These are phyloP conservation scores for Encephalitozoon hellem DNA, from an alignment of 371 early-diverging fungal species.

Conservation along the genomic window DNA sequence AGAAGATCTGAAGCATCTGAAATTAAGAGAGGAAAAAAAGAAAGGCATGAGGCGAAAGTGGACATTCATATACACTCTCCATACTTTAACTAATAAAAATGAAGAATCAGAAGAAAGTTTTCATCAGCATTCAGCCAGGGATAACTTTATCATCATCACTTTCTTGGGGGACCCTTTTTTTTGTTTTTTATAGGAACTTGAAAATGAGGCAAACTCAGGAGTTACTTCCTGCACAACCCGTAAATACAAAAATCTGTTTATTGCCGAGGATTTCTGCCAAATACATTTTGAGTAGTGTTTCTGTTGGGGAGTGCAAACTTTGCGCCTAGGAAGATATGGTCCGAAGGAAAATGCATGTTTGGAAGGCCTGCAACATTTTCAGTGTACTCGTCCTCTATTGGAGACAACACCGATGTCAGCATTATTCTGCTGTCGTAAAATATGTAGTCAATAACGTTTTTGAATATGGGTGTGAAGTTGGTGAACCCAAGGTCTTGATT, in stretches of 20 bases:
- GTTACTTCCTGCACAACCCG: no score
- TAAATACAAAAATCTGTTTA: background rate
- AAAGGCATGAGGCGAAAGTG: no score
- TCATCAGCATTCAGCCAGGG: constrained; percentile 37
- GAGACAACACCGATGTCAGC: constrained; percentile 70
- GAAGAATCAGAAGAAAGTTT: constrained; percentile 17
- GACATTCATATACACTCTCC: background rate
- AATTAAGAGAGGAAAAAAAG: background rate
- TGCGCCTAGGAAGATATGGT: constrained; percentile 62
- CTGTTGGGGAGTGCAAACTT: constrained; percentile 39
- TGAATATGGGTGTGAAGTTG: constrained; percentile 78
- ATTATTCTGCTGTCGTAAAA: constrained; percentile 74
- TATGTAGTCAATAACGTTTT: constrained; percentile 87
- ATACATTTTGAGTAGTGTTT: background rate
- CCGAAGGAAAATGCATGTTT: constrained; percentile 78
- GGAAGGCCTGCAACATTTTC: constrained; percentile 78
- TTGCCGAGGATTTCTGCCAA: background rate
- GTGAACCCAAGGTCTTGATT: constrained; percentile 72
- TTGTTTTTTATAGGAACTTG: background rate
- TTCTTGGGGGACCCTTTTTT: background rate
- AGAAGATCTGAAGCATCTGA: background rate
- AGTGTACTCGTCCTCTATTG: constrained; percentile 73
- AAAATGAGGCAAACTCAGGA: background rate
- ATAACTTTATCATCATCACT: constrained; percentile 20
- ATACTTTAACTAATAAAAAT: constrained; percentile 6